Conservation (phyloP, 1,139 yeast genomes). For the Eremothecium cymbalariae region DNA sequence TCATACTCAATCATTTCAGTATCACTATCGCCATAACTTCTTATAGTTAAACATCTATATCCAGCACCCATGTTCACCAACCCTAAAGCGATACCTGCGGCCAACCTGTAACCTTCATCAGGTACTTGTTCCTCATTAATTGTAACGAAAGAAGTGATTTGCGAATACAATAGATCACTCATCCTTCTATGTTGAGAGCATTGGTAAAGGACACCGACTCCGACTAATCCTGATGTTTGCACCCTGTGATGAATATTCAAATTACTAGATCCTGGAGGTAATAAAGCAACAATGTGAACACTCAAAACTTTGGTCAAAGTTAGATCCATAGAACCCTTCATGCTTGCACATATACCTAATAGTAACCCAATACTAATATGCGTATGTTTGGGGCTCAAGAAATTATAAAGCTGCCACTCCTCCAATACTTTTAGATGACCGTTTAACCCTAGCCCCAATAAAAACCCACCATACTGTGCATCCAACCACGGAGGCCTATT, state of each 20-base stretch:
- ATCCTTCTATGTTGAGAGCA: conserved; percentile 78
- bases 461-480: conserved; percentile 89
- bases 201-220: conserved; percentile 76
- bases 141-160: conserved; percentile 49
- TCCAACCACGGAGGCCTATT: conserved; percentile 63
- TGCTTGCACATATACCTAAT: conserved; percentile 89
- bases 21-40: conserved; percentile 2
- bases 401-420: conserved; percentile 96
- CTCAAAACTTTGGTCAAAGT: conserved; percentile 84
- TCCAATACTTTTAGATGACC: conserved; percentile 80
- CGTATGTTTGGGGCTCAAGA: conserved; percentile 82
- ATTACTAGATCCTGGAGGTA: conserved; percentile 88
- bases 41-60: conserved; percentile 6
- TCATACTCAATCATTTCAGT: conserved; percentile 3
- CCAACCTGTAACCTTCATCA: conserved; percentile 74
- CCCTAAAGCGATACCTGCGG: conserved; percentile 87
- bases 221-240: conserved; percentile 87
- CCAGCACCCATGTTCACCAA: conserved; percentile 81
- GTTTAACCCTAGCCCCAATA: conserved; percentile 85
- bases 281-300: conserved; percentile 84
- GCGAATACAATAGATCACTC: conserved; percentile 72
- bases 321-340: conserved; percentile 74
- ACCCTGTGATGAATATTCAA: conserved; percentile 75
- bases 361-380: conserved; percentile 79
- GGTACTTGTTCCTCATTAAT: conserved; percentile 47